Base-by-base conservation (phyloP, 257 asterid species). In the Primulina huaijiensis region DNA sequence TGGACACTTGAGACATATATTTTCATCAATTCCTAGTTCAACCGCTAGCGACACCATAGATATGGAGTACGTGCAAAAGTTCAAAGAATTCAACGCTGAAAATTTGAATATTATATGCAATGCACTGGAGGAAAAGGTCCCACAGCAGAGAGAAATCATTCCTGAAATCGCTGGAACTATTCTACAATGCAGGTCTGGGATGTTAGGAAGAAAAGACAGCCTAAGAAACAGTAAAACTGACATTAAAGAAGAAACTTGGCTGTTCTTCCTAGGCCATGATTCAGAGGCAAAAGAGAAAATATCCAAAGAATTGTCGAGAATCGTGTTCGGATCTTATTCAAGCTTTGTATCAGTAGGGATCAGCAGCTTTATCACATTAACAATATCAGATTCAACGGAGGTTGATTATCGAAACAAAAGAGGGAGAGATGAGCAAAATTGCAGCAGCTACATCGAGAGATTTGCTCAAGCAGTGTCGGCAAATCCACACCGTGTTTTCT, bases 101-200 rank as follows among this genome's bases (percentile, higher is more conserved):
- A 88, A 88, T 65, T 58, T 90, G 27, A 90, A 82, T 7, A 77
- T 57, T 25, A 40, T 92, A 12, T 80, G 95, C 82, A 81, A 83
- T 52, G 95, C 89, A 23, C 69, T 92, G 72, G 93, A 88, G 83
- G 79, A 82, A 53, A 84, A 82, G 58, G 92, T 85, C 6, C 89
- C 95, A 6, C 79, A 86, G 83, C 92, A 88, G 67, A 88, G 68
- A 38, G 79, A 84, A 7, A 72, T 84, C 27, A 81, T 90, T 23
- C 80, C 82, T 0, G 90, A 87, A 8, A 83, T 92, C 3, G 84
- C 84, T 0, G 90, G 84, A 25, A 84, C 93, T 0, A 70, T 92
- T 19, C 77, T 90, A 31, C 91, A 85, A 68, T 92, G 92, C 85
- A 74, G 98, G 68, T 90, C 97, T 0, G 86, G 92, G 19, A 88